These are phyloP conservation scores for Verticillium dahliae DNA, from an alignment of 2,329 filamentous ascomycete genomes.

Conservation along the genomic window DNA sequence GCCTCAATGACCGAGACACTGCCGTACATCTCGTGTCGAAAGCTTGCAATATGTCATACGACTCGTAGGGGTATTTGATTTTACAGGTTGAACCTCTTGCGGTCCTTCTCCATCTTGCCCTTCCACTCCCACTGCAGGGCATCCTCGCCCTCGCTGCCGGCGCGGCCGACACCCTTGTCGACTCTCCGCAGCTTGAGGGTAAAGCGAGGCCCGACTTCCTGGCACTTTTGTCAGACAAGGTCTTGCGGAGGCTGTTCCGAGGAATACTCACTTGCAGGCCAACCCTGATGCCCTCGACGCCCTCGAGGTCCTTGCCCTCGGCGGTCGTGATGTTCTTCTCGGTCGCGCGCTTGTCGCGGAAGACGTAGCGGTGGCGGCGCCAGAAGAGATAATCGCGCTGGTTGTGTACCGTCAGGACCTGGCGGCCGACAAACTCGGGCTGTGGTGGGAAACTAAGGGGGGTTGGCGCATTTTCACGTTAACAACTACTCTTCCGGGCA, in stretches of 20 bases:
- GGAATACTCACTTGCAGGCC: conserved; percentile 67
- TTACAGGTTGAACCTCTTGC: conserved; percentile 89
- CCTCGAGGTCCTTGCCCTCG: conserved; percentile 77
- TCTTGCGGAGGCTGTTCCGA: too few species aligned
- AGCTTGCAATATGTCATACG: not conserved
- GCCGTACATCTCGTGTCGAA: not conserved
- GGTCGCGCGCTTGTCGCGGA: conserved; percentile 77
- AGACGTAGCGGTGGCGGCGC: conserved; percentile 82
- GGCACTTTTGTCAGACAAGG: not conserved
- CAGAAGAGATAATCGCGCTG: conserved; percentile 96
- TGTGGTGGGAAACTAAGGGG: conserved; percentile 47
- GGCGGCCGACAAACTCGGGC: conserved; percentile 78
- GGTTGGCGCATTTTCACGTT: not conserved
- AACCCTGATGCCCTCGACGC: conserved; percentile 77
- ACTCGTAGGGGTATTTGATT: conserved; percentile 4
- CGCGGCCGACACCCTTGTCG: conserved; percentile 75
- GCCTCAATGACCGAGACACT: not conserved
- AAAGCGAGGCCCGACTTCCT: conserved; percentile 61
- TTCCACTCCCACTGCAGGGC: conserved; percentile 97
- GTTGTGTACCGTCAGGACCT: conserved; percentile 89
- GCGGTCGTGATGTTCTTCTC: conserved; percentile 81
- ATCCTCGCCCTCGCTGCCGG: conserved; percentile 61
- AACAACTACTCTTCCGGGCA: conserved; percentile 19
- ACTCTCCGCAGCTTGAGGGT: conserved; percentile 79
- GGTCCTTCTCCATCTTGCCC: conserved; percentile 85